Conservation (phyloP, 495 filamentous ascomycete genomes). For the Penicillium longicatenatum region DNA sequence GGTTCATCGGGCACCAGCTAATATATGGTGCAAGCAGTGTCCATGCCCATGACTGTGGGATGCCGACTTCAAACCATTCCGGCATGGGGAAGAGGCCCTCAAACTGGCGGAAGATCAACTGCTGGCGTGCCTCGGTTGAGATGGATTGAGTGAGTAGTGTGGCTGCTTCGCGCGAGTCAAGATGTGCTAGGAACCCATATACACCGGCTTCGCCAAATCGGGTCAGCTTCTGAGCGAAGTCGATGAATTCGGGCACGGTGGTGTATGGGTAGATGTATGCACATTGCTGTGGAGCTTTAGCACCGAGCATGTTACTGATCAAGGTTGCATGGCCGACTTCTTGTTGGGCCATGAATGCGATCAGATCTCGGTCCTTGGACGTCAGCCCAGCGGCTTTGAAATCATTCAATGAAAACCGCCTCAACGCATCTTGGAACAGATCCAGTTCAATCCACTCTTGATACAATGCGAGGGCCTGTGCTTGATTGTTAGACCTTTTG, state of each 20-base stretch:
- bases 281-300: conserved; percentile 68
- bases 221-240: conserved; percentile 86
- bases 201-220: conserved; percentile 82
- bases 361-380: conserved; percentile 67
- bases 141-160: conserved; percentile 76
- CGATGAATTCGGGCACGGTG: conserved; percentile 76
- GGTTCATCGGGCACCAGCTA: conserved; percentile 70
- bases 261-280: conserved; percentile 80
- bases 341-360: conserved; percentile 85
- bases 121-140: conserved; percentile 83
- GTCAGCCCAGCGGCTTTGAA: conserved; percentile 69
- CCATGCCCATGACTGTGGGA: conserved; percentile 89
- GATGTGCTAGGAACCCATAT: conserved; percentile 80
- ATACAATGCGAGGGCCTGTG: conserved; percentile 63
- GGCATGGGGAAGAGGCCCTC: conserved; percentile 82
- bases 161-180: conserved; percentile 74
- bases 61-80: conserved; percentile 79
- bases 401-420: conserved; percentile 67
- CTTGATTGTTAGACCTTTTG: conserved; percentile 28
- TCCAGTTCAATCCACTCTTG: conserved; percentile 90
- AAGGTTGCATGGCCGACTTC: conserved; percentile 81
- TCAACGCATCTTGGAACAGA: conserved; percentile 79
- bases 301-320: conserved; percentile 78
- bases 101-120: conserved; percentile 88
- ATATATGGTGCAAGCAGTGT: conserved; percentile 84